Evolutionary conservation across 2,329 filamentous ascomycete species (phyloP), one percentile per base, ranked within the genome.

Genomic region (Xylaria hypoxylon): DNA sequence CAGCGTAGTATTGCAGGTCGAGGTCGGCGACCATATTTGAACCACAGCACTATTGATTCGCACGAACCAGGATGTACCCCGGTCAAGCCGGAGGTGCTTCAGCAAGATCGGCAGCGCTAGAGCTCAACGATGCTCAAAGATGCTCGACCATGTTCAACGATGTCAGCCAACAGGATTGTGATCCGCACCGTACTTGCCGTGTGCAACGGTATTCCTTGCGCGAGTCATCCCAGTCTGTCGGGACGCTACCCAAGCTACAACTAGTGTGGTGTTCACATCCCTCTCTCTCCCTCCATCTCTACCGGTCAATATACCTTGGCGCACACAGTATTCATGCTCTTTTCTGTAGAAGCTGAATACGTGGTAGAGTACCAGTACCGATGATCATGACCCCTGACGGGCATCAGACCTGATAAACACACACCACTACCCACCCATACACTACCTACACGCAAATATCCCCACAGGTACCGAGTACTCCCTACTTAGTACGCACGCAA

Each of bases 161-260:
- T 59, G 65, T 57, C 62, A 65, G 58, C 65, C 68, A 70, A 69
- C 70, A 59, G 68, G 70, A 71, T 67, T 68, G 62, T 57, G 67
- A 69, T 71, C 68, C 68, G 64, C 67, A 63, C 60, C 64, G 60
- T 62, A 69, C 61, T 68, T 70, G 62, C 66, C 64, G 65, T 68
- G 55, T 55, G 57, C 62, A 67, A 67, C 64, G 65, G 65, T 64
- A 65, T 68, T 71, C 70, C 70, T 66, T 70, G 70, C 68, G 66
- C 70, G 65, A 71, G 70, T 66, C 69, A 72, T 71, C 69, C 70
- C 70, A 72, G 65, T 67, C 65, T 68, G 70, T 71, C 70, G 70
- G 70, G 67, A 69, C 69, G 38, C 59, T 59, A 59, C 42, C 59
- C 53, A 57, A 13, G 28, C 62, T 13, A 47, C 17, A 8, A 19